phyloP scores from a whole-genome alignment of 495 filamentous ascomycete species.

The Darksidea phi region DNA sequence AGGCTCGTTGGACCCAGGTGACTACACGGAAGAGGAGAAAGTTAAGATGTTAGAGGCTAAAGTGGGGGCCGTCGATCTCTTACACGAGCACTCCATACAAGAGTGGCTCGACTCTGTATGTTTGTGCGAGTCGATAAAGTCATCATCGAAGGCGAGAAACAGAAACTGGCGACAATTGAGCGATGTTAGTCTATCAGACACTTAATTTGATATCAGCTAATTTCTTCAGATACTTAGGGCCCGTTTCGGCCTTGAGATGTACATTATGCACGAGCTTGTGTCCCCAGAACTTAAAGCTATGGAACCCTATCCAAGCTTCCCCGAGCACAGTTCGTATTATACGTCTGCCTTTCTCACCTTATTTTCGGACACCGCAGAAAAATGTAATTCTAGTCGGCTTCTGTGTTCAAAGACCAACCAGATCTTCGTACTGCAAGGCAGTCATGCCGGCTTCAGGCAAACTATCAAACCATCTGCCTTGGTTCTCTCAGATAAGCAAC shows the following conservation, averaged over 20 bases:
- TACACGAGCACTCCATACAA: too few relatives aligned
- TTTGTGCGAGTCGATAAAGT: too few relatives aligned
- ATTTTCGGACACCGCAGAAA: neutral
- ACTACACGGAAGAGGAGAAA: neutral
- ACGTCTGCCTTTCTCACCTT: neutral
- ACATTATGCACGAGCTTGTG: neutral
- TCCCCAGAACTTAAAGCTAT: too few relatives aligned
- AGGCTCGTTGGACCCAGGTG: neutral
- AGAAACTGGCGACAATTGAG: too few relatives aligned
- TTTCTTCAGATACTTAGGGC: neutral
- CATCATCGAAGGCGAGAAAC: too few relatives aligned
- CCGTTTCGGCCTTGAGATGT: slow-evolving; percentile 1
- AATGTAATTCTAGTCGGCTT: neutral
- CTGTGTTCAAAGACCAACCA: neutral
- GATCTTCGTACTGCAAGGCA: neutral
- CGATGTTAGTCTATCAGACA: too few relatives aligned
- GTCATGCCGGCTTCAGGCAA: neutral
- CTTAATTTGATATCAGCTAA: too few relatives aligned
- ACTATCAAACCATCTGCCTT: neutral
- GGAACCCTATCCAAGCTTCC: too few relatives aligned
- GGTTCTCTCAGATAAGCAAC: neutral
- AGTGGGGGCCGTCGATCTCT: too few relatives aligned
- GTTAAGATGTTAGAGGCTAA: neutral
- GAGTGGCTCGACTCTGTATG: too few relatives aligned
- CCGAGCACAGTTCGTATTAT: neutral